phyloP scores from a whole-genome alignment of 1,284 basidiomycete species.

The Puccinia coronata region DNA sequence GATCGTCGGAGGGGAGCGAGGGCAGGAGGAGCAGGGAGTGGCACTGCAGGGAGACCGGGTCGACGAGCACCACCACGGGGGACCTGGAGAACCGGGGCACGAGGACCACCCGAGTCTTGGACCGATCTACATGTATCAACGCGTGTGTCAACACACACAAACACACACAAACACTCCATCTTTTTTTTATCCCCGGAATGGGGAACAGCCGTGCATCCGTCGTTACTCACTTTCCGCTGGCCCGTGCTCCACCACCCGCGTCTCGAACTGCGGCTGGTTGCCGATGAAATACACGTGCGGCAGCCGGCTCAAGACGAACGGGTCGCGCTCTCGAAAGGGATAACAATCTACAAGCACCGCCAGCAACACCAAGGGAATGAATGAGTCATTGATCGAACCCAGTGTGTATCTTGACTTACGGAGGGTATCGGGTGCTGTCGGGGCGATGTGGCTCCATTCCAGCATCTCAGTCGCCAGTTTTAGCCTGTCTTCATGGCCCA shows the following conservation, averaged over 20 bases:
- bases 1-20: neutral
- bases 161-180: neutral
- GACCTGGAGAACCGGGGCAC: constrained; percentile 76
- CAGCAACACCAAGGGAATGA: neutral
- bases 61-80: constrained; percentile 68
- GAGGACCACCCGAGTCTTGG: constrained; percentile 71
- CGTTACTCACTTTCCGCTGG: constrained; percentile 36
- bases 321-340: constrained; percentile 83
- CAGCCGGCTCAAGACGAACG: constrained; percentile 79
- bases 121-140: neutral
- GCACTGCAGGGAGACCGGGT: constrained; percentile 65
- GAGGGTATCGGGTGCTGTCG: constrained; percentile 95
- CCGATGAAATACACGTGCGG: constrained; percentile 92
- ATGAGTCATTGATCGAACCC: neutral
- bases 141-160: too few species aligned
- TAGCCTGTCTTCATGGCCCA: constrained; percentile 66
- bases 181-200: constrained; percentile 55
- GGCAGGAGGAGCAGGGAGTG: constrained; percentile 57
- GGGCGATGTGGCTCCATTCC: constrained; percentile 92
- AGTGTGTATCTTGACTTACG: constrained; percentile 61
- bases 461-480: constrained; percentile 77
- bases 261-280: constrained; percentile 80
- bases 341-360: constrained; percentile 71
- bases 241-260: constrained; percentile 62
- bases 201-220: too few species aligned